Evolutionary conservation across 371 early-diverging fungal species (phyloP).

Genomic region (Lichtheimia ramosa): DNA sequence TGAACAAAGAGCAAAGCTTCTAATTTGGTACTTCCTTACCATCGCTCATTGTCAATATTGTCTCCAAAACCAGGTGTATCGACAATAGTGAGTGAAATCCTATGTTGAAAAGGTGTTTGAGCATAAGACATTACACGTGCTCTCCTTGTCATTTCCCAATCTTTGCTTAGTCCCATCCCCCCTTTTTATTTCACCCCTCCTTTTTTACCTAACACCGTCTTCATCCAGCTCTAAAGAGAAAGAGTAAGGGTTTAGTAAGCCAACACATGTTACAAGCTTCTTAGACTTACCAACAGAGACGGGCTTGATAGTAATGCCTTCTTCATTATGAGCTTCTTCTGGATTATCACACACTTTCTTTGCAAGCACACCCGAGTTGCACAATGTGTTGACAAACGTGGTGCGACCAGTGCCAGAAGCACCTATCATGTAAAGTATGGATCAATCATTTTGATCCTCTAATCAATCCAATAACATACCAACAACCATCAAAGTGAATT

Average conservation of each 20-base stretch:
- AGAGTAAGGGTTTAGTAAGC: not conserved
- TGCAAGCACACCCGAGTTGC: conserved; percentile 70
- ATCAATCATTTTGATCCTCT: not conserved
- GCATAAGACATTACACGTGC: not conserved
- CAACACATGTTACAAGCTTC: not conserved
- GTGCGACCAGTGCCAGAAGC: conserved; percentile 95
- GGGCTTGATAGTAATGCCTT: conserved; percentile 88
- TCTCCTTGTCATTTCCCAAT: conserved; percentile 8
- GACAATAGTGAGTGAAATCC: conserved; percentile 80
- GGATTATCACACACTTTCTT: conserved; percentile 75
- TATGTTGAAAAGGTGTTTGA: conserved; percentile 1
- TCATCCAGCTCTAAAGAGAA: conserved; percentile 82
- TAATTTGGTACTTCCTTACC: too few species aligned
- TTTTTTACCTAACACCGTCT: conserved; percentile 76
- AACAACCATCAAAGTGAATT: conserved; percentile 95
- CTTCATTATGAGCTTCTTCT: conserved; percentile 87
- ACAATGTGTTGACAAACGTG: conserved; percentile 98
- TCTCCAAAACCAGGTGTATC: conserved; percentile 99
- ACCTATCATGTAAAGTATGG: conserved; percentile 38
- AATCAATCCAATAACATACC: conserved; percentile 55
- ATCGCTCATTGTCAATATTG: conserved; percentile 80
- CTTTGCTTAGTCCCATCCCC: not conserved
- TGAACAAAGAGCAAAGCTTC: conserved; percentile 5
- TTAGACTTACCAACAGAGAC: conserved; percentile 61
- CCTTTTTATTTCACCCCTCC: not conserved